Evolutionary conservation across 2,329 filamentous ascomycete species (phyloP), one percentile per base, ranked within the genome.

Genomic region (Aspergillus pseudoviridinutans): DNA sequence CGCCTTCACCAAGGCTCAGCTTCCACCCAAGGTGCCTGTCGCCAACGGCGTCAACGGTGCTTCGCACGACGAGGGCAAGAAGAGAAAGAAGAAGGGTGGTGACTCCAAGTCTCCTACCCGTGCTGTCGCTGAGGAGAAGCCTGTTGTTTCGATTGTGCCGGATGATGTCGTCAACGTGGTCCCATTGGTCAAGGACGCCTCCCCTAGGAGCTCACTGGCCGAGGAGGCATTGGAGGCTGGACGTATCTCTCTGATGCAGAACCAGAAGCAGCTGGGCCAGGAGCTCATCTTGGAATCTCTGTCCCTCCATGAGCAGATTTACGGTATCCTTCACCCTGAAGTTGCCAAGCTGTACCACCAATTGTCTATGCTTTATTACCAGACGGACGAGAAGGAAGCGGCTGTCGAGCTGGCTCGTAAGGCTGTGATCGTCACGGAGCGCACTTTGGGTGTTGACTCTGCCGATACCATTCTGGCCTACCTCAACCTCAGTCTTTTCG

Each of bases 301-400:
- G 59, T 96, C 94, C 49, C 81, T 99, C 47, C 93, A 99, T 70
- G 94, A 99, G 80, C 94, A 99, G 76, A 97, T 99, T 65, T 99
- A 99, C 69, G 94, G 94, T 59, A 95, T 97, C 57, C 82, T 99
- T 27, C 94, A 99, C 72, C 92, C 94, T 1, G 94, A 99, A 77
- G 93, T 97, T 58, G 94, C 93, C 50, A 87, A 92, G 62, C 89
- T 96, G 28, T 99, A 99, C 80, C 93, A 96, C 76, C 92, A 90
- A 53, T 78, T 99, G 49, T 96, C 94, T 2, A 96, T 96, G 82
- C 83, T 97, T 55, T 97, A 97, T 79, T 97, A 95, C 76, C 90
- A 95, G 74, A 84, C 96, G n/a, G 94, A 97, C 55, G 94, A 99
- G 79, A 97, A 97, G 81, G 90, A 92, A 41, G 91, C 91, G 9